These are phyloP conservation scores for Stemphylium beticola DNA, from an alignment of 2,329 filamentous ascomycete species.

Conservation along the genomic window DNA sequence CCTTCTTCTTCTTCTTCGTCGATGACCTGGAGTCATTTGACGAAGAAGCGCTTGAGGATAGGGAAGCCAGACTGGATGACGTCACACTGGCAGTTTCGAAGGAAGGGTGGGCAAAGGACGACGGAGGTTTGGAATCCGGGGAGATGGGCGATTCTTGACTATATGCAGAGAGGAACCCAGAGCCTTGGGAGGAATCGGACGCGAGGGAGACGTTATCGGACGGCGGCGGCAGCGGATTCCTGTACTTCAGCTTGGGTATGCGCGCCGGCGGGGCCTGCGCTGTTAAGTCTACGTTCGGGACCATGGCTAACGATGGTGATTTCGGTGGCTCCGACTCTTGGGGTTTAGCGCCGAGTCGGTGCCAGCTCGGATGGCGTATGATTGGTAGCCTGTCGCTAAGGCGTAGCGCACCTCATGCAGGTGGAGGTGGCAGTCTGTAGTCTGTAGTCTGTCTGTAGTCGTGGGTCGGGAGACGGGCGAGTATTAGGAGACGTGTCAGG, in stretches of 20 bases:
- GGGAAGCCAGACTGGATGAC: conserved; percentile 44
- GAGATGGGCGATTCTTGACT: conserved; percentile 12
- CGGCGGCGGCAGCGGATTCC: conserved; percentile 33
- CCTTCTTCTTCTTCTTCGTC: conserved; percentile 45
- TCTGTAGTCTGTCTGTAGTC: conserved; percentile 17
- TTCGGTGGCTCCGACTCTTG: conserved; percentile 27
- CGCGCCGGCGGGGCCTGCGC: conserved; percentile 34
- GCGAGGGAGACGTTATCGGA: conserved; percentile 28
- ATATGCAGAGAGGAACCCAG: conserved; percentile 8
- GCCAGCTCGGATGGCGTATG: conserved; percentile 18
- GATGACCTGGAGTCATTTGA: conserved; percentile 37
- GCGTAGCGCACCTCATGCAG: conserved; percentile 27
- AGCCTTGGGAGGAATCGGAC: conserved; percentile 7
- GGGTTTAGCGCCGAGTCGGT: conserved; percentile 26
- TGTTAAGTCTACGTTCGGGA: conserved; percentile 35
- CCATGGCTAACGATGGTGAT: conserved; percentile 38
- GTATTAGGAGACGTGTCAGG: not conserved
- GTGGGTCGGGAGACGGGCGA: conserved; percentile 7
- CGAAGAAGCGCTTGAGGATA: conserved; percentile 29
- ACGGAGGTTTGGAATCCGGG: conserved; percentile 14
- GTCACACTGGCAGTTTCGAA: conserved; percentile 29
- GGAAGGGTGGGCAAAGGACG: conserved; percentile 16
- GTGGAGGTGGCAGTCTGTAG: conserved; percentile 3
- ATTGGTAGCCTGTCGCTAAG: conserved; percentile 26
- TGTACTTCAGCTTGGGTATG: conserved; percentile 46